Base-by-base conservation (phyloP, 1,284 basidiomycete species). In the Trichosporon sp. region DNA sequence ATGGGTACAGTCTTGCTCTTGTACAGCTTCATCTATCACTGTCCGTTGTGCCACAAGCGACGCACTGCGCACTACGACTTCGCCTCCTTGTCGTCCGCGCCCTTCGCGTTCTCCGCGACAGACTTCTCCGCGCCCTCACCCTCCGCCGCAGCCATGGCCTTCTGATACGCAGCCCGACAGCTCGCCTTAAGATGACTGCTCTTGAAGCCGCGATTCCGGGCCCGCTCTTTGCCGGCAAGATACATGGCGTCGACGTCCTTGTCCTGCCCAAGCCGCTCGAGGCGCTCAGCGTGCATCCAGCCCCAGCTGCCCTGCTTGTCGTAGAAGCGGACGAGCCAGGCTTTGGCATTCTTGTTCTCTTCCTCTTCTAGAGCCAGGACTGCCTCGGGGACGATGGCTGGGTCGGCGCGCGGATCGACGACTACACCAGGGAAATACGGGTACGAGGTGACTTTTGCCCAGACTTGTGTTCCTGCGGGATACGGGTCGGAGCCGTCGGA, bases 291-390 rank as follows among this genome's bases (percentile, higher is more conserved):
- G 4, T 80, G 72, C 11, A 88, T 80, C 81, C 83, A 86, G 74
- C 85, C 84, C 85, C 86, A 91, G 60, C 85, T 85, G 57, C 79
- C 78, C 1, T 79, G 70, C 60, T 83, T 83, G 72, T 90, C 89
- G 74, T 83, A 90, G 78, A 89, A 92, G 59, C 85, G 85, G 16
- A 91, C 83, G 46, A 90, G 82, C 70, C 65, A 85, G 2, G 36
- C 62, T 8, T 54, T 63, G 56, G 59, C 62, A 7, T 60, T 64
- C n/a, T 36, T 44, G 21, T 37, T 34, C 58, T 71, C 80, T 21
- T 82, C 77, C 66, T 77, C 71, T 21, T 78, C 74, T 61, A 83
- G 71, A 6, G 64, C 62, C 2, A 76, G 60, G 32, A 89, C 84
- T 3, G 80, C 78, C 6, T 69, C 64, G 2, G 88, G 87, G 32